Percentiles rank a stretch among this genome's conserved stretches.
Conservation (phyloP, 768 basidiomycete species). For the Kwoniella shandongensis region DNA sequence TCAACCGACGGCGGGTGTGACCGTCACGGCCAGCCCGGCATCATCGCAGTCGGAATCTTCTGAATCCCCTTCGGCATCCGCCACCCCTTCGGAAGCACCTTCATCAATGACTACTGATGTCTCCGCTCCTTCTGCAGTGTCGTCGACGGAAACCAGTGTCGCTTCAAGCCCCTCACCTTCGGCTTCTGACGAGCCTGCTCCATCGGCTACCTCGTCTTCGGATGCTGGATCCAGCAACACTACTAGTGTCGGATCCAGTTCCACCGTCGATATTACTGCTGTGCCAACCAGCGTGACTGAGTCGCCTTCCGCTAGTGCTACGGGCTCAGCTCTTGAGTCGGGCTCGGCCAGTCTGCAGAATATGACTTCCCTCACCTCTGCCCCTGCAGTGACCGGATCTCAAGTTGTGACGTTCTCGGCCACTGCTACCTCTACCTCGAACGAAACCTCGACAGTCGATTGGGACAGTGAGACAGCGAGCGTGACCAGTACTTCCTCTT, state of each 20-base stretch:
- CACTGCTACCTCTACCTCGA: constrained; percentile 11
- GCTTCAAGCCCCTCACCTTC: background rate
- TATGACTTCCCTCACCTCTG: constrained; percentile 15
- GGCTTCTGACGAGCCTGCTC: background rate
- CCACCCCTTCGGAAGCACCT: background rate
- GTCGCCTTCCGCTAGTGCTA: background rate
- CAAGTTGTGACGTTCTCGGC: constrained; percentile 21
- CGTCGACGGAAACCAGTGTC: background rate
- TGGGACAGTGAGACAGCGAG: constrained; percentile 10
- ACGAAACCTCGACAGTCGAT: background rate
- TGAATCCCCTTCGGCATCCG: background rate
- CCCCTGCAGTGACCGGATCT: constrained; percentile 25
- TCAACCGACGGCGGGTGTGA: background rate
- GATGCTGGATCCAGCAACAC: background rate
- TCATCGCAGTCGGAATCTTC: background rate
- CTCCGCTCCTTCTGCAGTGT: background rate
- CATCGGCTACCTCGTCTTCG: background rate
- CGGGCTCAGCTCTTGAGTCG: background rate
- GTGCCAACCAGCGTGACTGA: background rate
- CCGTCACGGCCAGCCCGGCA: background rate
- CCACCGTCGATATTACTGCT: background rate
- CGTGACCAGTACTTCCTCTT: constrained; percentile 9
- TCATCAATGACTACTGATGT: background rate
- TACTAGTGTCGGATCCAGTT: too few relatives aligned
- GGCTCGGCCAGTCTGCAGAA: constrained; percentile 8